Base-by-base conservation (phyloP, 2,329 filamentous ascomycete genomes). In the Herpomyces periplanetae region DNA sequence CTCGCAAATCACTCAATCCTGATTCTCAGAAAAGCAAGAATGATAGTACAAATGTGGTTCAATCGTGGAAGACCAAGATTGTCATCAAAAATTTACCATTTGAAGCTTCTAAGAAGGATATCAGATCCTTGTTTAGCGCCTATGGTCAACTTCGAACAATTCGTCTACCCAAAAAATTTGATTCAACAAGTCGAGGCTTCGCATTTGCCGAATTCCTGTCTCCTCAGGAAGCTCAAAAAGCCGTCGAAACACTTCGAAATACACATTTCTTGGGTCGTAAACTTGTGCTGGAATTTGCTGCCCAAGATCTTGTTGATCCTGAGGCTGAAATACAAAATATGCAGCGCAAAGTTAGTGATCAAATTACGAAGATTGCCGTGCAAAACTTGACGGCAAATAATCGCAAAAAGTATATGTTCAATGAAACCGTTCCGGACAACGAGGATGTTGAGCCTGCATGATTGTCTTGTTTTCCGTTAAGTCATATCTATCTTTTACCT, bases 41-140 rank as follows among this genome's bases (percentile, higher is more conserved):
- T 27, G 71, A 91, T 33, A 56, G 52, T 27, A 58, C 62, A 19
- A 84, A 71, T 47, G 84, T 75, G 39, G 42, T 53, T 19, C 58
- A 65, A 10, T 52, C 51, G 8, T 55, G 59, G 34, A 53, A 57
- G 28, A 88, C 73, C 18, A 91, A 91, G 49, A 63, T 96, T 33
- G 61, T 91, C 39, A 63, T 96, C 45, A 96, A 91, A 48, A 96
- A 96, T 44, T 44, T 96, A 39, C 75, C 80, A 9, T 96, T 96
- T 44, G 69, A 91, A 43, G 63, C 66, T 18, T 63, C 59, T 20
- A 88, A 87, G 45, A 80, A 84, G 38, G 80, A 96, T 35, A 51
- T 96, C 23, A 56, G 68, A 26, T 48, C 62, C 20, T 48, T 91
- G 16, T 73, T 91, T 35, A 58, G 65, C 25, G 59, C 68, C 13